Conservation (phyloP, 768 basidiomycete genomes). For the Termitomyces sp. region DNA sequence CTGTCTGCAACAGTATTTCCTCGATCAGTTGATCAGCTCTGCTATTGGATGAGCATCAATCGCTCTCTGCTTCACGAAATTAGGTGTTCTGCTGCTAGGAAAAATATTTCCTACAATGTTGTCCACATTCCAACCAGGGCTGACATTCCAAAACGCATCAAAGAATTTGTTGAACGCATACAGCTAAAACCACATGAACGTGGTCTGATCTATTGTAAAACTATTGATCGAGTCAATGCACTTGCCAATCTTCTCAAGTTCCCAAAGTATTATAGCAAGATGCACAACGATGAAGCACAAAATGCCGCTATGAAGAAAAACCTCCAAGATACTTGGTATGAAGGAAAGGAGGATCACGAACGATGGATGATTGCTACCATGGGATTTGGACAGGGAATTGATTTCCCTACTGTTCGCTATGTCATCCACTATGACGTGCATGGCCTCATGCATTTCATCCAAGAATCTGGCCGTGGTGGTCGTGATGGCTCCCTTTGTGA, state of each 20-base stretch:
- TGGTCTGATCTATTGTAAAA: background rate
- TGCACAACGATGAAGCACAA: background rate
- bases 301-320: background rate
- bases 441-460: background rate
- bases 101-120: background rate
- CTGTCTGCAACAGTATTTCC: background rate
- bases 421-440: background rate
- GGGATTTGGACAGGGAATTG: background rate
- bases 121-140: background rate
- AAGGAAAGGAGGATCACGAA: background rate
- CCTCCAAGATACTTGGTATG: background rate
- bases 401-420: background rate
- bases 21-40: background rate
- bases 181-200: background rate
- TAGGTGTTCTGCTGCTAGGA: background rate
- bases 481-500: background rate
- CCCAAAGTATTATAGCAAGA: background rate
- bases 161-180: background rate
- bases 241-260: background rate
- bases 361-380: background rate
- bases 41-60: background rate
- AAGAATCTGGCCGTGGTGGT: background rate
- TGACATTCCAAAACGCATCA: background rate
- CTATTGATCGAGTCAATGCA: background rate
- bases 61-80: background rate